A percentile compares a stretch with the other conserved stretches of the same genome.
Conservation (phyloP, 257 asterid species). For the Penstemon eatonii region DNA sequence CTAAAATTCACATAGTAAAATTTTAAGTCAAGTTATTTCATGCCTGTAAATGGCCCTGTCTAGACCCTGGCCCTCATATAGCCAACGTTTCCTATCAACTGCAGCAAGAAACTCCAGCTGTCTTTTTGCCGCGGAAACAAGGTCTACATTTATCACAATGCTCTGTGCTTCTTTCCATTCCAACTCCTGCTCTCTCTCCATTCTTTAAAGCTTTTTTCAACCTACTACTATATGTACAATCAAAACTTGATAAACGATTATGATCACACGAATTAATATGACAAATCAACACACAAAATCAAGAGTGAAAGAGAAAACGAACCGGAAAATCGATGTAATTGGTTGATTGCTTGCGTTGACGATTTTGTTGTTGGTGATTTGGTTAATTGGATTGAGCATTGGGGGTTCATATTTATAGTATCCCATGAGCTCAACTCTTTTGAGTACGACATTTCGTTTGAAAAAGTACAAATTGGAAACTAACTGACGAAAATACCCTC, state of each 20-base stretch:
- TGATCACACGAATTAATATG: neutral
- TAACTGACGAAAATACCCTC: constrained; percentile 1
- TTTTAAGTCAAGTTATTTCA: neutral
- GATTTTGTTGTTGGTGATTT: neutral
- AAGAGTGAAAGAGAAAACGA: neutral
- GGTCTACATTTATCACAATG: constrained; percentile 61
- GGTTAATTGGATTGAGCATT: constrained; percentile 23
- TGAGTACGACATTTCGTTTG: constrained; percentile 5
- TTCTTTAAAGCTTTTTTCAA: constrained; percentile 20
- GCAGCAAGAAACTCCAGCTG: constrained; percentile 81
- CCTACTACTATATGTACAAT: constrained; percentile 6
- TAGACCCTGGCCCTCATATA: constrained; percentile 63
- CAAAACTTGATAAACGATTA: neutral
- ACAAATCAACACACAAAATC: neutral
- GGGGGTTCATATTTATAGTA: constrained; percentile 4
- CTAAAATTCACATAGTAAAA: neutral
- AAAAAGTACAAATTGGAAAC: neutral
- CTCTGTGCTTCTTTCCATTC: constrained; percentile 91
- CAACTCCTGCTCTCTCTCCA: constrained; percentile 70
- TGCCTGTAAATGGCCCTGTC: constrained; percentile 75
- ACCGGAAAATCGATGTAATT: constrained; percentile 27
- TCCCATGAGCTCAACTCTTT: neutral
- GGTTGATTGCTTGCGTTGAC: constrained; percentile 28
- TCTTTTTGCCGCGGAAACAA: constrained; percentile 68
- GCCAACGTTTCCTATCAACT: constrained; percentile 87